Conservation (phyloP, 176 grass and related monocot genomes). For the Oryza officinalis region DNA sequence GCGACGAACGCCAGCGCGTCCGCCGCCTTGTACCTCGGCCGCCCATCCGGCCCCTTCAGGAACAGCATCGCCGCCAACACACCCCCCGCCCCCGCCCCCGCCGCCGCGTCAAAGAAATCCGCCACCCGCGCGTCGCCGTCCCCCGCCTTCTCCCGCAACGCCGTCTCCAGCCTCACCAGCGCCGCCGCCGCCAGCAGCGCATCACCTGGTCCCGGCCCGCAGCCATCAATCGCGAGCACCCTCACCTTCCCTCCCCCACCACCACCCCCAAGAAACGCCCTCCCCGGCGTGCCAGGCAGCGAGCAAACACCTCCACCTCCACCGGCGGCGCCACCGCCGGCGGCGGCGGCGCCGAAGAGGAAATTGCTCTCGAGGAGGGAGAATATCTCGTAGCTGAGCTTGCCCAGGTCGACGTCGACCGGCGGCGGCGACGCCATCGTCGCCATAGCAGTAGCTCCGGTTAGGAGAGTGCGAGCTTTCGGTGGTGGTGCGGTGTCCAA, state of each 20-base stretch:
- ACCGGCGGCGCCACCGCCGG: background rate
- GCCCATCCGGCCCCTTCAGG: slow-evolving; percentile 38
- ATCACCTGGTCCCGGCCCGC: slow-evolving; percentile 45
- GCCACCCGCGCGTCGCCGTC: slow-evolving; percentile 50
- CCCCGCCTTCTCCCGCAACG: slow-evolving; percentile 43
- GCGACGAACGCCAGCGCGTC: slow-evolving; percentile 66
- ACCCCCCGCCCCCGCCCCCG: slow-evolving; percentile 55
- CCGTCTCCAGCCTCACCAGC: slow-evolving; percentile 60
- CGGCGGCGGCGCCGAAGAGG: slow-evolving; percentile 55
- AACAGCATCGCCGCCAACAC: slow-evolving; percentile 81
- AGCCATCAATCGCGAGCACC: slow-evolving; percentile 72
- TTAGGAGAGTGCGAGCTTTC: slow-evolving; percentile 41
- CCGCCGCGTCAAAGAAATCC: slow-evolving; percentile 77
- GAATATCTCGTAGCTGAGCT: slow-evolving; percentile 96
- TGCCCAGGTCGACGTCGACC: slow-evolving; percentile 61
- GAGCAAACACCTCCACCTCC: slow-evolving; percentile 21
- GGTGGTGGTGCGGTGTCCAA: slow-evolving; percentile 34
- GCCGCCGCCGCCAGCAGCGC: slow-evolving; percentile 55
- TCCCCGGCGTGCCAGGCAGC: slow-evolving; percentile 32
- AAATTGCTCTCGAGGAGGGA: slow-evolving; percentile 91
- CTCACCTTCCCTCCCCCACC: slow-evolving; percentile 41
- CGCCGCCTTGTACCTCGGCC: slow-evolving; percentile 48
- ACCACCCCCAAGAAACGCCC: background rate
- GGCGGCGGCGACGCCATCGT: slow-evolving; percentile 32
- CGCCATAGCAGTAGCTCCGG: background rate